A percentile compares a stretch with the other conserved stretches of the same genome.
These are phyloP conservation scores for Fusarium hostae DNA, from an alignment of 2,329 filamentous ascomycete species.

Conservation along the genomic window DNA sequence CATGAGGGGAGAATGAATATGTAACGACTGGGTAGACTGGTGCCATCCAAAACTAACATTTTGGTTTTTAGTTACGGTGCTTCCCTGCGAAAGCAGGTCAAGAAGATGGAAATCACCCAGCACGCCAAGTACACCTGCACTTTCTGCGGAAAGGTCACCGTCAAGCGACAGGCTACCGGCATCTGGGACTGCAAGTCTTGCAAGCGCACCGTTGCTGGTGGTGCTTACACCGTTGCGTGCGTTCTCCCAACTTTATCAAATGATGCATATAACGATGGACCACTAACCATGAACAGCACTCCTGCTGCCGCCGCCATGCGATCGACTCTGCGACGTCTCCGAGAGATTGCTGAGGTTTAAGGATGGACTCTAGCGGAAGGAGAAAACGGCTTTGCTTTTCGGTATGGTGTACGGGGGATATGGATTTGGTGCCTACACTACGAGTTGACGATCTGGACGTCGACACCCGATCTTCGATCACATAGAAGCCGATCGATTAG, in stretches of 20 bases:
- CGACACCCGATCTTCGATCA: constrained; percentile 54
- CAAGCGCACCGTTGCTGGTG: constrained; percentile 80
- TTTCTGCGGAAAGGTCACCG: constrained; percentile 97
- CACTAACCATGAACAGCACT: constrained; percentile 69
- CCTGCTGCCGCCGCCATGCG: constrained; percentile 93
- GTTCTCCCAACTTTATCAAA: constrained; percentile 57
- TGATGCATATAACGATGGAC: constrained; percentile 2
- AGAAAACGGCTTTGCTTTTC: constrained; percentile 58
- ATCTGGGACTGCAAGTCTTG: constrained; percentile 98
- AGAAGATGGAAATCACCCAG: constrained; percentile 99
- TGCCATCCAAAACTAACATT: constrained; percentile 43
- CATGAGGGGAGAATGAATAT: constrained; percentile 2
- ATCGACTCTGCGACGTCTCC: constrained; percentile 95
- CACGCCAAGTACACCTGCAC: constrained; percentile 98
- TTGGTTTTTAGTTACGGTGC: constrained; percentile 84
- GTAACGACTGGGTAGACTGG: constrained; percentile 3
- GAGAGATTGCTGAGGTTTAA: constrained; percentile 97
- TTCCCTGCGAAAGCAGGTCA: constrained; percentile 93
- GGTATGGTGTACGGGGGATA: constrained; percentile 59
- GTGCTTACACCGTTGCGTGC: constrained; percentile 97
- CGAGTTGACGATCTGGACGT: constrained; percentile 56
- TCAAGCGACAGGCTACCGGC: constrained; percentile 89
- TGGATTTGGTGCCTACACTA: constrained; percentile 58
- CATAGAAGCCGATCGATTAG: constrained; percentile 56
- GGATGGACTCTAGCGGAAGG: constrained; percentile 47